phyloP scores from a whole-genome alignment of 495 filamentous ascomycete species.

The Parachaetomium inaequale region DNA sequence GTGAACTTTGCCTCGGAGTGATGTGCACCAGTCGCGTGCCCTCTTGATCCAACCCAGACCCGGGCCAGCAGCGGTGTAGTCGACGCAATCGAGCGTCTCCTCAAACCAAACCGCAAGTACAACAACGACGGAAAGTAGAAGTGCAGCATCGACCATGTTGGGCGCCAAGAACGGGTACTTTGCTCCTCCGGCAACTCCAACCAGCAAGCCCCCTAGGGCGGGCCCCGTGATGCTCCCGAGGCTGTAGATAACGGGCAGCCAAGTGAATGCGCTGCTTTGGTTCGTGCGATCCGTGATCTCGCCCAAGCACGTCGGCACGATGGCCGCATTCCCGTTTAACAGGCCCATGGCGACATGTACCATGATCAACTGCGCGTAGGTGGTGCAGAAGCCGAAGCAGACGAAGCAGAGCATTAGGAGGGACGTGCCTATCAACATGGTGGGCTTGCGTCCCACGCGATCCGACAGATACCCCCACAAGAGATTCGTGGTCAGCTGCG shows the following conservation, averaged over 20 bases:
- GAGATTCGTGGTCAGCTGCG: constrained; percentile 87
- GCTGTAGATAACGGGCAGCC: constrained; percentile 89
- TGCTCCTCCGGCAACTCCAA: constrained; percentile 52
- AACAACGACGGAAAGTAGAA: constrained; percentile 70
- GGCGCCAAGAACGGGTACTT: constrained; percentile 79
- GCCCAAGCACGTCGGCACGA: constrained; percentile 88
- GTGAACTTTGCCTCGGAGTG: background rate
- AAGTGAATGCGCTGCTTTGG: constrained; percentile 86
- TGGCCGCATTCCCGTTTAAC: constrained; percentile 81
- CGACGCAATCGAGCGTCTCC: constrained; percentile 60
- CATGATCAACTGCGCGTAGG: constrained; percentile 72
- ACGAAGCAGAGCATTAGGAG: constrained; percentile 76
- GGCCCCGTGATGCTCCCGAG: constrained; percentile 91
- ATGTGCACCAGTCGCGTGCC: background rate
- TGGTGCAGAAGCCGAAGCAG: constrained; percentile 83
- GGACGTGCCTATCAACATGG: constrained; percentile 82
- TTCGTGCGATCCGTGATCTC: constrained; percentile 95
- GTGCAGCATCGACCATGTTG: constrained; percentile 67
- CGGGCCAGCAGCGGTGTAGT: background rate
- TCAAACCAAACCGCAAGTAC: constrained; percentile 74
- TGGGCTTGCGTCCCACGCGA: constrained; percentile 84
- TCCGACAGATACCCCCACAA: constrained; percentile 93
- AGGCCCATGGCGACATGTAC: constrained; percentile 89
- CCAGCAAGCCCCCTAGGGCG: constrained; percentile 78
- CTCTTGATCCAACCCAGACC: background rate